Evolutionary conservation across 2,329 filamentous ascomycete species (phyloP).

Genomic region (Fusarium buxicola): DNA sequence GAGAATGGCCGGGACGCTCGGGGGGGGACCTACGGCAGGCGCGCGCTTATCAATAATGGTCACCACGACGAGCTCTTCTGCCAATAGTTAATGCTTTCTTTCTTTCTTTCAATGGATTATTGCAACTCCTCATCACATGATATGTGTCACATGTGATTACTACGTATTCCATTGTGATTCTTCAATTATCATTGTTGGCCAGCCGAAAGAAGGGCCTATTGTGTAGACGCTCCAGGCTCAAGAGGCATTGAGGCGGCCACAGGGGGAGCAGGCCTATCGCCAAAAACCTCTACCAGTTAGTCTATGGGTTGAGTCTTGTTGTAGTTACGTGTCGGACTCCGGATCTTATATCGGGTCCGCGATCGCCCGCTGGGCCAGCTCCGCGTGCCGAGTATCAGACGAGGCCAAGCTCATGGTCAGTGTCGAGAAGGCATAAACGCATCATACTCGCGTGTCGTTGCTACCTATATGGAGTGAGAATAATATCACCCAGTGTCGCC

Average conservation of each 20-base stretch:
- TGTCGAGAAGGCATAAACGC: neutral
- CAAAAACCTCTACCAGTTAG: constrained; percentile 2
- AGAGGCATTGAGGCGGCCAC: neutral
- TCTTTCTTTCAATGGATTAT: too few species aligned
- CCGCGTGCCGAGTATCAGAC: constrained; percentile 11
- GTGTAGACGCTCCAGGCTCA: neutral
- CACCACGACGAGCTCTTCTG: neutral
- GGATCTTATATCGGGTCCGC: constrained; percentile 11
- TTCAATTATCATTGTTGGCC: neutral
- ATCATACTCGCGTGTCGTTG: neutral
- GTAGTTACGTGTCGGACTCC: constrained; percentile 5
- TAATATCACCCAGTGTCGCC: neutral
- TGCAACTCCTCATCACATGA: neutral
- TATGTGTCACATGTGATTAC: constrained; percentile 1
- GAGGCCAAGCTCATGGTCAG: neutral
- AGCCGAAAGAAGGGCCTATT: neutral
- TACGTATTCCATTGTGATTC: neutral
- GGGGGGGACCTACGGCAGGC: constrained; percentile 2
- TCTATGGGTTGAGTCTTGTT: neutral
- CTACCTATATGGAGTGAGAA: neutral
- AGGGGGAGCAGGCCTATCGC: neutral
- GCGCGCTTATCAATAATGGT: neutral
- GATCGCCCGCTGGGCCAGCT: constrained; percentile 8
- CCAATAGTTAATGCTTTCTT: neutral
- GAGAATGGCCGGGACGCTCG: constrained; percentile 26